phyloP scores from a whole-genome alignment of 331 rosid genomes.

The Quercus tomentella region DNA sequence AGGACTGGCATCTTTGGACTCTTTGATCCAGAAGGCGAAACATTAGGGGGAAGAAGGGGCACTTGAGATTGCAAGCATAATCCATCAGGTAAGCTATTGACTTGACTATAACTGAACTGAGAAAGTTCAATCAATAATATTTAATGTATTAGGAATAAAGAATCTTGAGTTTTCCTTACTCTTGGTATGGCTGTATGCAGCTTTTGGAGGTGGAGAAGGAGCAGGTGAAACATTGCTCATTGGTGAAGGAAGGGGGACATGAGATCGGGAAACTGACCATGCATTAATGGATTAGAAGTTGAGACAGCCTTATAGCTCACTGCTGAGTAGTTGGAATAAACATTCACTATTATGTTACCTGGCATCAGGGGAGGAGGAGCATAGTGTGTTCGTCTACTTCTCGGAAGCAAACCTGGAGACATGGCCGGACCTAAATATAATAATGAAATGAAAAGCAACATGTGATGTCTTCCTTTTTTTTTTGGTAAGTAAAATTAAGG shows the following conservation, averaged over 20 bases:
- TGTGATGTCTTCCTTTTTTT: background rate
- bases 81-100: slow-evolving; percentile 5
- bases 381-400: slow-evolving; percentile 24
- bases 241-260: slow-evolving; percentile 30
- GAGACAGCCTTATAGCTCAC: slow-evolving; percentile 5
- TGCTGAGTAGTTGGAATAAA: background rate
- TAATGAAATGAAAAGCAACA: background rate
- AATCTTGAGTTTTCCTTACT: slow-evolving; percentile 39
- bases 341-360: background rate
- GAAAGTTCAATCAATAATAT: background rate
- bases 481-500: too few species aligned
- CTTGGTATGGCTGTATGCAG: slow-evolving; percentile 25
- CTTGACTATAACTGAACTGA: slow-evolving; percentile 2
- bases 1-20: slow-evolving; percentile 36
- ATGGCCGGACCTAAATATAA: slow-evolving; percentile 40
- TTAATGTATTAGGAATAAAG: slow-evolving; percentile 1
- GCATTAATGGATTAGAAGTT: background rate
- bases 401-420: slow-evolving; percentile 41
- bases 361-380: slow-evolving; percentile 39
- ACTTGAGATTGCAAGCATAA: slow-evolving; percentile 29
- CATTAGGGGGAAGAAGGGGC: slow-evolving; percentile 37
- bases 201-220: slow-evolving; percentile 41
- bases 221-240: slow-evolving; percentile 37
- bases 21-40: slow-evolving; percentile 37
- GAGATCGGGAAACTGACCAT: slow-evolving; percentile 36